A percentile compares a stretch with the other conserved stretches of the same genome.
Conservation (phyloP, 495 filamentous ascomycete genomes). For the Xylaria cubensis region DNA sequence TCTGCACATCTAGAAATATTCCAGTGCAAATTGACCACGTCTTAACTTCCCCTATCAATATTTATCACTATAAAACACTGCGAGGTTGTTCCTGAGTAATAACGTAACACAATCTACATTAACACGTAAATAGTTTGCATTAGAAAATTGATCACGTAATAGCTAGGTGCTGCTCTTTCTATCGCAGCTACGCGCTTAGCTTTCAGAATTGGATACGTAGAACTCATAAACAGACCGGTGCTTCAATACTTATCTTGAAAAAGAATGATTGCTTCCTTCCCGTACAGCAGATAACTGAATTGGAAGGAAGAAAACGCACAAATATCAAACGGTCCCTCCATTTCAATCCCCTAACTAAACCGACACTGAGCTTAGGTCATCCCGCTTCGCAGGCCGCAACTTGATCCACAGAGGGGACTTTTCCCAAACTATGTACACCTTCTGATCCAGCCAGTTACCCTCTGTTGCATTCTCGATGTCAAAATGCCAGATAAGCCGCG, state of each 20-base stretch:
- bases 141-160: background rate
- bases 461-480: constrained; percentile 30
- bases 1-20: no score
- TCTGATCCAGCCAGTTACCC: constrained; percentile 37
- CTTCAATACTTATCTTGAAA: background rate
- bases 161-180: background rate
- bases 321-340: background rate
- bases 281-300: background rate
- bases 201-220: background rate
- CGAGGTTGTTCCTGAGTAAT: no score
- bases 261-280: no score
- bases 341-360: background rate
- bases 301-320: background rate
- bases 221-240: background rate
- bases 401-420: constrained; percentile 33
- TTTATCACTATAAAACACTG: no score
- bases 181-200: background rate
- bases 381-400: constrained; percentile 12
- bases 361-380: constrained; percentile 4
- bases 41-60: no score
- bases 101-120: no score
- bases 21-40: no score
- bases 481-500: constrained; percentile 50
- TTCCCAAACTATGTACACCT: constrained; percentile 36
- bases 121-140: no score